Evolutionary conservation across 129 eudicot genomes (phyloP).

Genomic region (Dittrichia graveolens): DNA sequence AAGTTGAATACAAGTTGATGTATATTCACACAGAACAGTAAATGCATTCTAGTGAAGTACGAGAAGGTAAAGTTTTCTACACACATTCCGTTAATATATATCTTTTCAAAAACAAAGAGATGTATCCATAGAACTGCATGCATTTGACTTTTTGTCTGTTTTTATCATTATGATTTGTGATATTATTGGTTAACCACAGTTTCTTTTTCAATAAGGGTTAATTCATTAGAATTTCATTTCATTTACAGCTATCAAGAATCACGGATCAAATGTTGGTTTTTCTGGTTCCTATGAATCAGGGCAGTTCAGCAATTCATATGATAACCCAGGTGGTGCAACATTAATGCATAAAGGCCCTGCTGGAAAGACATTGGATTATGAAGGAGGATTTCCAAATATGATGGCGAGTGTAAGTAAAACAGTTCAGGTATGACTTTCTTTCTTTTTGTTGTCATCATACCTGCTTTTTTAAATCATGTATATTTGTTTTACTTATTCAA

Average conservation of each 20-base stretch:
- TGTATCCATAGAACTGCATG: background rate
- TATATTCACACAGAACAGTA: background rate
- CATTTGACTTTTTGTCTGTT: background rate
- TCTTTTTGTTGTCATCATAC: background rate
- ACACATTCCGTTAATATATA: background rate
- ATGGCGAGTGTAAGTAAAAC: constrained; percentile 48
- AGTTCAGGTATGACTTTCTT: constrained; percentile 52
- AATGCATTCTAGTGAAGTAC: background rate
- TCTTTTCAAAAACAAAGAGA: background rate
- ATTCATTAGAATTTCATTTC: constrained; percentile 7
- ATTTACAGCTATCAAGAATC: constrained; percentile 48
- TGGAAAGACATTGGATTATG: constrained; percentile 64
- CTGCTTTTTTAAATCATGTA: background rate
- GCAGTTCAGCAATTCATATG: constrained; percentile 57
- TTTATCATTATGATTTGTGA: constrained; percentile 8
- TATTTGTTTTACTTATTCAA: background rate
- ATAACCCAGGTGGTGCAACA: constrained; percentile 51
- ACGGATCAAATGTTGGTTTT: constrained; percentile 46
- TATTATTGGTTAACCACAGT: constrained; percentile 12
- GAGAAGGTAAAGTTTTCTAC: background rate
- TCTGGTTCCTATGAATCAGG: constrained; percentile 51
- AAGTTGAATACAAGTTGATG: background rate
- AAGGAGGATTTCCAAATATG: constrained; percentile 50
- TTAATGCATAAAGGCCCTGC: constrained; percentile 48
- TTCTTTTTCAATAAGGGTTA: constrained; percentile 20